Conservation (phyloP, 768 basidiomycete genomes). For the Trametes cubensis region DNA sequence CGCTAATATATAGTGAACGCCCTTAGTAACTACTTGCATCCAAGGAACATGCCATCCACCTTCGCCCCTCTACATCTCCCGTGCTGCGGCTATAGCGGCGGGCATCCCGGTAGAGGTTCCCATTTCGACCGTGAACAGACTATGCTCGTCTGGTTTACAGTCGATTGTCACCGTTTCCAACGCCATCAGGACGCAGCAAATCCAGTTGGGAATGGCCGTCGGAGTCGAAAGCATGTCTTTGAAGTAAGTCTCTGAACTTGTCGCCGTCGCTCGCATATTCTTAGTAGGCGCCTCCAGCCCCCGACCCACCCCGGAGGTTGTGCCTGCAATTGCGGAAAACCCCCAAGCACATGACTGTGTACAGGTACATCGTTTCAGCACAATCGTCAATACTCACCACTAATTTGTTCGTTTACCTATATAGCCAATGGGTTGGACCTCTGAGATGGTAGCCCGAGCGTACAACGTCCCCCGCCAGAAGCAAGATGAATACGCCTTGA, state of each 20-base stretch:
- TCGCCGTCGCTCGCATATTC: background rate
- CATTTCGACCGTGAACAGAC: constrained; percentile 88
- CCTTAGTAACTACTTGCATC: background rate
- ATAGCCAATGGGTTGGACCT: constrained; percentile 95
- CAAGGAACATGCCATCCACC: constrained; percentile 83
- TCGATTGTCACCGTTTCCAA: constrained; percentile 91
- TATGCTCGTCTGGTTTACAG: constrained; percentile 94
- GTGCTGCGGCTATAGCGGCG: constrained; percentile 85
- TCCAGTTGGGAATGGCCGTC: constrained; percentile 82
- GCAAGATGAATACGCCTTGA: constrained; percentile 89
- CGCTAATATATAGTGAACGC: background rate
- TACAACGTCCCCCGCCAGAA: constrained; percentile 77
- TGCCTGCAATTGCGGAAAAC: constrained; percentile 57
- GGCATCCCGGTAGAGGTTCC: constrained; percentile 87
- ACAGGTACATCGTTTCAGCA: constrained; percentile 47
- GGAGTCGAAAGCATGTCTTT: constrained; percentile 84
- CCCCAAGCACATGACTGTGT: constrained; percentile 75
- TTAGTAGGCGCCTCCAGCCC: constrained; percentile 47
- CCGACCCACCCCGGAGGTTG: constrained; percentile 72
- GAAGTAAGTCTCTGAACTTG: constrained; percentile 47
- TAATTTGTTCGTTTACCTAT: background rate
- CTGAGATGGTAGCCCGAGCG: constrained; percentile 83
- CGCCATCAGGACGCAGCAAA: constrained; percentile 80
- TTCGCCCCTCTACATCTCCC: constrained; percentile 78
- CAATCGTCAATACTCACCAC: background rate